Percentiles rank a stretch among this genome's conserved stretches.
phyloP scores from a whole-genome alignment of 257 asterid species.

The Solanum corneliomulleri region DNA sequence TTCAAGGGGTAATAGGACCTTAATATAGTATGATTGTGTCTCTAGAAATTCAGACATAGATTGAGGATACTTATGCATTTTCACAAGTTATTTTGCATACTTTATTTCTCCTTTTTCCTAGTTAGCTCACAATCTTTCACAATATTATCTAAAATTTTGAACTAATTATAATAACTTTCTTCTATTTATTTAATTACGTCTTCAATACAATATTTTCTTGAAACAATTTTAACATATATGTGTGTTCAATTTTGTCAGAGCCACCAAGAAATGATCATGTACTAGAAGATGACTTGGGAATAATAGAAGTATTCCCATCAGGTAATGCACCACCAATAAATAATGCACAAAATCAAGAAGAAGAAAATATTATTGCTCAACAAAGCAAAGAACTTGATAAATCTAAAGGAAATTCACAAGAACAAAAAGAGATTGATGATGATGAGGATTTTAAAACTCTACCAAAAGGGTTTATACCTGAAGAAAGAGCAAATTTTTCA shows the following conservation, averaged over 20 bases:
- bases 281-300: not conserved
- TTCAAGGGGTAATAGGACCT: fast-evolving
- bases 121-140: not conserved
- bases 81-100: too few species aligned
- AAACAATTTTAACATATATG: too few species aligned
- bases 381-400: not conserved
- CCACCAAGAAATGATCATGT: not conserved
- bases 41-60: too few species aligned
- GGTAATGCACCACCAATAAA: not conserved
- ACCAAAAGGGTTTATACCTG: not conserved
- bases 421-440: not conserved
- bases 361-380: not conserved
- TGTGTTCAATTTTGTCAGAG: not conserved
- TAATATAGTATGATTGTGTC: too few species aligned
- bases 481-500: not conserved
- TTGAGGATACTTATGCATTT: fast-evolving
- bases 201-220: too few species aligned
- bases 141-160: too few species aligned
- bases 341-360: not conserved
- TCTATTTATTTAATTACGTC: too few species aligned
- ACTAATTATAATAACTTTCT: too few species aligned
- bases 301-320: not conserved
- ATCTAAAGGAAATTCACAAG: not conserved
- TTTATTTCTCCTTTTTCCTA: too few species aligned
- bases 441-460: not conserved